Evolutionary conservation across 2,329 filamentous ascomycete species (phyloP).

Genomic region (Ascochyta rabiei): DNA sequence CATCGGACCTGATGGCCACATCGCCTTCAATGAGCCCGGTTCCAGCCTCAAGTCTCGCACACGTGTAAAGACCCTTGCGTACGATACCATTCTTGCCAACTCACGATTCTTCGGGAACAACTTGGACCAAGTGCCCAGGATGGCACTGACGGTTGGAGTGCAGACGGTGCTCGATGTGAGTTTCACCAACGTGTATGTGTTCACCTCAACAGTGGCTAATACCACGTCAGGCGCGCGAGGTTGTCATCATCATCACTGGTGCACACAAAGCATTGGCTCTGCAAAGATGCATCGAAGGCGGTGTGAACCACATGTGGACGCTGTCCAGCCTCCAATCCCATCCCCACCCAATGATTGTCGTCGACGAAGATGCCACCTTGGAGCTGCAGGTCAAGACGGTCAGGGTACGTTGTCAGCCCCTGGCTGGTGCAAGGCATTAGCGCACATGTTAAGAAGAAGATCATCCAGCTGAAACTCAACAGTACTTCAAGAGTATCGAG

Average conservation of each 20-base stretch:
- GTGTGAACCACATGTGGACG: conserved; percentile 91
- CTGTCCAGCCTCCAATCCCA: conserved; percentile 81
- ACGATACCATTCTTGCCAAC: conserved; percentile 86
- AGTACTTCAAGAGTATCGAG: conserved; percentile 59
- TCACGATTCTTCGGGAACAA: conserved; percentile 83
- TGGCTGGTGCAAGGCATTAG: conserved; percentile 3
- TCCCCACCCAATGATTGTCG: conserved; percentile 80
- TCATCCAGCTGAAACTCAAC: conserved; percentile 17
- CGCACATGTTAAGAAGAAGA: neutral
- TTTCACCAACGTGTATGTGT: conserved; percentile 12
- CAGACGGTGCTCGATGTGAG: conserved; percentile 76
- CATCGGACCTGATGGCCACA: conserved; percentile 85
- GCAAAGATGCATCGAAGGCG: conserved; percentile 80
- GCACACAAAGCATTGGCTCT: conserved; percentile 81
- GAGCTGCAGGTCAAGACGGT: conserved; percentile 55
- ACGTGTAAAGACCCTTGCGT: conserved; percentile 83
- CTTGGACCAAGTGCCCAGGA: conserved; percentile 74
- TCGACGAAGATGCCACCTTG: conserved; percentile 72
- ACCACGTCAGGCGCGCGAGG: conserved; percentile 66
- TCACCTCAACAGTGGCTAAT: conserved; percentile 23
- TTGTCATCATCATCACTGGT: conserved; percentile 81
- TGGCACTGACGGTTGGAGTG: conserved; percentile 84
- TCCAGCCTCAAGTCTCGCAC: conserved; percentile 79
- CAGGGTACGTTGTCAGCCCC: conserved; percentile 19
- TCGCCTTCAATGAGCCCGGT: conserved; percentile 89